These are phyloP conservation scores for Chalciporus sphaerocephalus DNA, from an alignment of 768 basidiomycete genomes.

Conservation along the genomic window DNA sequence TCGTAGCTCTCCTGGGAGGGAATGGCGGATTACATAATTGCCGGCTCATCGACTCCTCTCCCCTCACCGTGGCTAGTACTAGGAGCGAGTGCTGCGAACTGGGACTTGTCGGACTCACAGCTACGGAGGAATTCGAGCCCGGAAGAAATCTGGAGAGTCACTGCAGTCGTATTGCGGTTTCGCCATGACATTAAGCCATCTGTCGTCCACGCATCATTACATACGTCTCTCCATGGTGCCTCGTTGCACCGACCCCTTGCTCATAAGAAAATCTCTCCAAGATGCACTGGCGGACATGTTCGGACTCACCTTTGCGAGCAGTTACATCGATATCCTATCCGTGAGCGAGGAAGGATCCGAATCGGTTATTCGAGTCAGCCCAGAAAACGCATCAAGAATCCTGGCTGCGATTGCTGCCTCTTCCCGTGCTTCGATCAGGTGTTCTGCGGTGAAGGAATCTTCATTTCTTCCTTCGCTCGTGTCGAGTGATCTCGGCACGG, in stretches of 20 bases:
- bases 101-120: too few relatives aligned
- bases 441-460: constrained; percentile 21
- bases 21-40: constrained; percentile 20
- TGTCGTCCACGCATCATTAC: constrained; percentile 23
- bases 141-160: too few relatives aligned
- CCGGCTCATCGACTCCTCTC: too few relatives aligned
- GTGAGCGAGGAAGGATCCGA: constrained; percentile 28
- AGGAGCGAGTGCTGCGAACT: too few relatives aligned
- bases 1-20: background rate
- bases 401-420: constrained; percentile 24
- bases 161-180: background rate
- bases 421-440: constrained; percentile 24
- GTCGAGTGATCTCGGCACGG: constrained; percentile 9
- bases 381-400: constrained; percentile 18
- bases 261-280: constrained; percentile 51
- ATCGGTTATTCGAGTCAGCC: constrained; percentile 20
- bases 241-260: constrained; percentile 38
- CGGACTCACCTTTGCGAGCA: constrained; percentile 48
- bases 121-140: too few relatives aligned
- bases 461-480: constrained; percentile 32
- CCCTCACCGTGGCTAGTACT: too few relatives aligned
- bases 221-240: constrained; percentile 21
- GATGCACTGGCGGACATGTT: constrained; percentile 52
- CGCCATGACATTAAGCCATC: constrained; percentile 17
- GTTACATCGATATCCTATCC: constrained; percentile 59